Evolutionary conservation across 768 basidiomycete species (phyloP).

Genomic region (Boletus fagicola): DNA sequence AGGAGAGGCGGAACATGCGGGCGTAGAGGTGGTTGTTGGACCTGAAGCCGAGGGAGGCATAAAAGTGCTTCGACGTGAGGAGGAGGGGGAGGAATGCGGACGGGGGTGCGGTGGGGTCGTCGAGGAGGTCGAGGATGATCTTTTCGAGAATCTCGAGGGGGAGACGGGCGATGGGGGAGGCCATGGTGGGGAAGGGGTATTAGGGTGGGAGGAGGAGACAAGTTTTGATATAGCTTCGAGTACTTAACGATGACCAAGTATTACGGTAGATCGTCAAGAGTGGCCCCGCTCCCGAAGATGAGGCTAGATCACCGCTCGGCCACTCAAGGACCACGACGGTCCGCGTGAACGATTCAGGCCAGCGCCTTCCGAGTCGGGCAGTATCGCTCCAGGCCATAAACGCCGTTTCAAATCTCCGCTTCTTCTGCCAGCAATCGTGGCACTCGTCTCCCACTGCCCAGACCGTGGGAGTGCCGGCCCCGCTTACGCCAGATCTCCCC

Average conservation of each 20-base stretch:
- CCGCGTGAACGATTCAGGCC: too few species aligned
- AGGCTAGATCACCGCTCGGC: not conserved
- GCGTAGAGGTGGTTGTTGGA: slow-evolving; percentile 44
- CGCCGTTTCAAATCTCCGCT: slow-evolving; percentile 22
- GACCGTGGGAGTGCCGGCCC: too few species aligned
- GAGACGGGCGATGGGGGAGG: slow-evolving; percentile 32
- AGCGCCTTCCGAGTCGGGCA: too few species aligned
- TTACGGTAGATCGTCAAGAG: not conserved
- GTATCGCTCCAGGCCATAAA: slow-evolving; percentile 3
- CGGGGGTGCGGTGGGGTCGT: slow-evolving; percentile 28
- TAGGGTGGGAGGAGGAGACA: not conserved
- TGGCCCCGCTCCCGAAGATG: not conserved
- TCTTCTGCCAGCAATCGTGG: not conserved
- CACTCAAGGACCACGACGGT: not conserved
- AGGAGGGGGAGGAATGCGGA: slow-evolving; percentile 47
- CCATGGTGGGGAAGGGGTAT: slow-evolving; percentile 15
- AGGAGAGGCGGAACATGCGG: slow-evolving; percentile 52
- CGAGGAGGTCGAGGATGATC: slow-evolving; percentile 47
- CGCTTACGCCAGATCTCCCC: not conserved
- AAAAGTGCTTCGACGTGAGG: slow-evolving; percentile 40
- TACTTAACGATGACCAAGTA: too few species aligned
- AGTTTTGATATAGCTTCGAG: not conserved
- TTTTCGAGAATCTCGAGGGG: slow-evolving; percentile 46
- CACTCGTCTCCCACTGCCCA: not conserved
- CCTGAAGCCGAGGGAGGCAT: slow-evolving; percentile 33